A percentile compares a stretch with the other conserved stretches of the same genome.
phyloP scores from a whole-genome alignment of 176 grass and related monocot species.

The Ensete ventricosum region DNA sequence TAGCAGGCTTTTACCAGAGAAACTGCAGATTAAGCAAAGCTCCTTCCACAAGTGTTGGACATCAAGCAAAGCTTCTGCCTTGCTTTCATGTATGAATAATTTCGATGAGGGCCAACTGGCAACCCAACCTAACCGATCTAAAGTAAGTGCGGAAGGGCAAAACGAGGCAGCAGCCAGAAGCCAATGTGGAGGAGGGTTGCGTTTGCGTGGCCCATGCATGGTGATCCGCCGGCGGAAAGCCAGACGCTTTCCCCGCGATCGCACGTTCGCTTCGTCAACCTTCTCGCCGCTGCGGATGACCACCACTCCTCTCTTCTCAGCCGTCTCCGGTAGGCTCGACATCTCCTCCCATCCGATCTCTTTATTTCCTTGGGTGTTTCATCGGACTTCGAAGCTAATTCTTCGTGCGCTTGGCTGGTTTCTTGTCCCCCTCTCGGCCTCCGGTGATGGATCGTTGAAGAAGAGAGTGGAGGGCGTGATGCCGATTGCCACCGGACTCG shows the following conservation, averaged over 20 bases:
- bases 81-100: no score
- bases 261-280: not conserved
- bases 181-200: not conserved
- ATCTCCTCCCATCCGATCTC: not conserved
- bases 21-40: no score
- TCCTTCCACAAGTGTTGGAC: no score
- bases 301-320: not conserved
- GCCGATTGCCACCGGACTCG: slow-evolving; percentile 21
- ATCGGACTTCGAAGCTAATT: not conserved
- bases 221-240: no score
- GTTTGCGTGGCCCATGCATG: not conserved
- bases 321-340: not conserved
- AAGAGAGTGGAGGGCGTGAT: slow-evolving; percentile 21
- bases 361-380: no score
- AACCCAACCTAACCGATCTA: no score
- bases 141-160: no score
- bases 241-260: no score
- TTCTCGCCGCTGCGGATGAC: not conserved
- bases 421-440: not conserved
- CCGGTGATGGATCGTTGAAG: slow-evolving; percentile 18
- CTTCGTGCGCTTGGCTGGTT: not conserved
- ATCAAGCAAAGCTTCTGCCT: no score
- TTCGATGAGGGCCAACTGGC: no score
- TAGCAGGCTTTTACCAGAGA: no score
- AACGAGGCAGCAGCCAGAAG: not conserved